Conservation (phyloP, 2,329 filamentous ascomycete species). For the Sporothrix brasiliensis region DNA sequence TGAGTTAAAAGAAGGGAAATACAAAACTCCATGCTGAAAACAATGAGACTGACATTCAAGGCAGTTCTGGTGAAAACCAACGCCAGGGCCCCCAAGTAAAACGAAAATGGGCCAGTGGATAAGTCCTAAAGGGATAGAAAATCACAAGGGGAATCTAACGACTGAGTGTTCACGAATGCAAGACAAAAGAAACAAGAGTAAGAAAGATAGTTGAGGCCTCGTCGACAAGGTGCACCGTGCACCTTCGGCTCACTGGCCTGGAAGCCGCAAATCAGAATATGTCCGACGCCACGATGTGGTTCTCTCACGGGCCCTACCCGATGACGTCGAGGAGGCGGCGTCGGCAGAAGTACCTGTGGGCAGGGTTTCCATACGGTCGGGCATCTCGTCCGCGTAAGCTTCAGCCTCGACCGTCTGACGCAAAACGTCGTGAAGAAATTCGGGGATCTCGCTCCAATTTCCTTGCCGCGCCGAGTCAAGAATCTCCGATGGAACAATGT, state of each 20-base stretch:
- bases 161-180: background rate
- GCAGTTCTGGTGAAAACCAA: background rate
- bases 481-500: slow-evolving; percentile 47
- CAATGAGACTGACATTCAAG: slow-evolving; percentile 12
- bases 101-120: background rate
- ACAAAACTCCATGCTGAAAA: slow-evolving; percentile 1
- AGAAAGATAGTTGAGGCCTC: background rate
- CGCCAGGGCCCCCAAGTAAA: background rate
- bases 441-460: slow-evolving; percentile 61
- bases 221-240: background rate
- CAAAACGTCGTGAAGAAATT: slow-evolving; percentile 57
- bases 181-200: background rate
- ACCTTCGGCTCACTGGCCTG: background rate
- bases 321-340: background rate
- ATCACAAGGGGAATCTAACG: too few relatives aligned
- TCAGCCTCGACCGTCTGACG: slow-evolving; percentile 52
- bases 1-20: background rate
- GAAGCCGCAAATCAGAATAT: slow-evolving; percentile 9
- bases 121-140: background rate
- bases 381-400: slow-evolving; percentile 33
- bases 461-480: slow-evolving; percentile 59
- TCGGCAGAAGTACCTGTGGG: background rate
- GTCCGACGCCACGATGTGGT: slow-evolving; percentile 1
- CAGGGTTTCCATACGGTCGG: background rate
- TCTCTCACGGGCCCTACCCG: slow-evolving; percentile 7